A percentile compares a stretch with the other conserved stretches of the same genome.
These are phyloP conservation scores for Parastagonospora avenae DNA, from an alignment of 2,329 filamentous ascomycete genomes.

Conservation along the genomic window DNA sequence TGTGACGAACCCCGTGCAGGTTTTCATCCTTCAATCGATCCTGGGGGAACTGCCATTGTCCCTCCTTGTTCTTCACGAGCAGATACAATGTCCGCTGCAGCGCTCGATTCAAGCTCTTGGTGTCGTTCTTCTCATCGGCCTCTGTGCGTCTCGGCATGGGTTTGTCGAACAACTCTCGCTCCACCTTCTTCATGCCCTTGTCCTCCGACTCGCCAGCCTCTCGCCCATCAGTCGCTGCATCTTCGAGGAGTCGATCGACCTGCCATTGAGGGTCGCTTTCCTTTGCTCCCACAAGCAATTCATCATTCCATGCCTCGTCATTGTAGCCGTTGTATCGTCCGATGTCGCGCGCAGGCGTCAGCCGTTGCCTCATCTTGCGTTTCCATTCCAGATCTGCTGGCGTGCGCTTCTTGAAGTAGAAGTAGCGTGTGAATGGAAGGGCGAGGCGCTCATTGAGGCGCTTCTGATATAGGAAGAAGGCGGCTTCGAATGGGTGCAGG, in stretches of 20 bases:
- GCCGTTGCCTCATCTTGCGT: conserved; percentile 77
- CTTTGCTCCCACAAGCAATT: conserved; percentile 75
- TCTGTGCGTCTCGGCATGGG: conserved; percentile 74
- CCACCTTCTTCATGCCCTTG: conserved; percentile 37
- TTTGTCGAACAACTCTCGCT: conserved; percentile 70
- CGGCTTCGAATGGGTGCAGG: conserved; percentile 85
- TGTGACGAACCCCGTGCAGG: conserved; percentile 76
- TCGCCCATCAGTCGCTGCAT: conserved; percentile 66
- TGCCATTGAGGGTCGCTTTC: conserved; percentile 68
- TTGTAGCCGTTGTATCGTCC: conserved; percentile 79
- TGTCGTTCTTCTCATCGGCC: conserved; percentile 77
- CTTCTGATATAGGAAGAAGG: conserved; percentile 96
- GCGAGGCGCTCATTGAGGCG: conserved; percentile 91
- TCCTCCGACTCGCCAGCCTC: conserved; percentile 47
- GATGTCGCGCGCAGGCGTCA: conserved; percentile 80
- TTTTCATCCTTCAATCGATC: conserved; percentile 74
- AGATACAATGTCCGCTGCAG: conserved; percentile 86
- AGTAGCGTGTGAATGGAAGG: conserved; percentile 84
- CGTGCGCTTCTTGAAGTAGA: conserved; percentile 94
- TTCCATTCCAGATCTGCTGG: conserved; percentile 87
- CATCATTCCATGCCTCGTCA: conserved; percentile 86
- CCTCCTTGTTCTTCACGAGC: conserved; percentile 74
- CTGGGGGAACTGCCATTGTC: conserved; percentile 81
- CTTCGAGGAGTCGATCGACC: conserved; percentile 72
- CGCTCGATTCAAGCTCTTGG: conserved; percentile 76